Conservation (phyloP, 352 stramenopile genomes). For the Globisporangium emineosum region DNA sequence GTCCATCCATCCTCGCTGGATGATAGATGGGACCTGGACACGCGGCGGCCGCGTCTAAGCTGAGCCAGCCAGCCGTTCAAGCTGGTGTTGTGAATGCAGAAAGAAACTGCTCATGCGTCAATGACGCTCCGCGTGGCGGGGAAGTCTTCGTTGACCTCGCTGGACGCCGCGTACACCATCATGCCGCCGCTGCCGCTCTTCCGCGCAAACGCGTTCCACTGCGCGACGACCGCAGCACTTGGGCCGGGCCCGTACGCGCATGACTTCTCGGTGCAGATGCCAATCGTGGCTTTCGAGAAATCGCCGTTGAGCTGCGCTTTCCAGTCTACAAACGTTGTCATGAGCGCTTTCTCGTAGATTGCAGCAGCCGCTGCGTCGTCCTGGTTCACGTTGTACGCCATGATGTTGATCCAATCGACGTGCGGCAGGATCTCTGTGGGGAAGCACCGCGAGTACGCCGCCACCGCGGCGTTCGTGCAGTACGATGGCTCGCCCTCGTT, state of each 20-base stretch:
- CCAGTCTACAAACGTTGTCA: conserved; percentile 60
- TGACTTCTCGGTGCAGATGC: conserved; percentile 42
- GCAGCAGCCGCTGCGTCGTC: conserved; percentile 34
- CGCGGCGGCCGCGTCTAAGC: not conserved
- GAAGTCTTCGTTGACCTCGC: conserved; percentile 50
- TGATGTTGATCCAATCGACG: conserved; percentile 82
- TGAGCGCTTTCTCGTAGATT: conserved; percentile 52
- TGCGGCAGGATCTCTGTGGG: conserved; percentile 41
- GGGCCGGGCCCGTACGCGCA: conserved; percentile 70
- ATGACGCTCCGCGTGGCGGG: conserved; percentile 46
- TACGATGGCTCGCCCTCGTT: conserved; percentile 36
- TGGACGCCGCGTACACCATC: conserved; percentile 72
- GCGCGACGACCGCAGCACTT: conserved; percentile 41
- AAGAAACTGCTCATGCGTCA: not conserved
- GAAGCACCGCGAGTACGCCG: conserved; percentile 62
- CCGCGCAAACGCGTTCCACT: conserved; percentile 47
- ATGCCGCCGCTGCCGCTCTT: conserved; percentile 45
- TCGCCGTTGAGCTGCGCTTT: conserved; percentile 35
- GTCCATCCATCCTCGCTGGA: not conserved
- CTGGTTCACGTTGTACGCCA: conserved; percentile 76
- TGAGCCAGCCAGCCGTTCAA: not conserved
- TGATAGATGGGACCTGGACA: not conserved
- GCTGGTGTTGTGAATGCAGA: no score
- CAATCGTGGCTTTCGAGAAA: conserved; percentile 51
- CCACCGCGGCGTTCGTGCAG: conserved; percentile 24